Evolutionary conservation across 1,284 basidiomycete genomes (phyloP).

Genomic region (Gymnopus androsaceus): DNA sequence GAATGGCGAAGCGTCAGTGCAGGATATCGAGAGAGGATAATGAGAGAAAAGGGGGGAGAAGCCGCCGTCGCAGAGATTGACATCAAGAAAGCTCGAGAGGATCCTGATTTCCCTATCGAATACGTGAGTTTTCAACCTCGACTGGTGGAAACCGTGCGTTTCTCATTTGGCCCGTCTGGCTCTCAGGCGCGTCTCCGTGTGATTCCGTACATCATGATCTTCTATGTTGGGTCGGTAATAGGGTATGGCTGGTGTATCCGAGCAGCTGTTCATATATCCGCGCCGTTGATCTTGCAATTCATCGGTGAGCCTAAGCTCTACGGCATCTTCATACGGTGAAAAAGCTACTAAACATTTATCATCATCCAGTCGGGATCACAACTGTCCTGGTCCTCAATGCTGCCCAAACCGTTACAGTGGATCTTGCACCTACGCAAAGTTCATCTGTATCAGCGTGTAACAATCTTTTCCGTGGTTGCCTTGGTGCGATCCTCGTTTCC

Average conservation of each 20-base stretch:
- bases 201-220: conserved; percentile 42
- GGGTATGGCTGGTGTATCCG: conserved; percentile 72
- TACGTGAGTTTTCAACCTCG: conserved; percentile 26
- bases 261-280: conserved; percentile 50
- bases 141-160: neutral
- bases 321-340: conserved; percentile 18
- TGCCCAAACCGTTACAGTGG: conserved; percentile 60
- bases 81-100: conserved; percentile 29
- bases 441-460: conserved; percentile 69
- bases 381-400: conserved; percentile 45
- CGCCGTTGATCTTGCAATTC: conserved; percentile 59
- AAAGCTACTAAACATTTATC: conserved; percentile 11
- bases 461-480: conserved; percentile 57
- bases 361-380: conserved; percentile 49
- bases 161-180: neutral
- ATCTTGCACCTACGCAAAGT: conserved; percentile 58
- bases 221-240: conserved; percentile 45
- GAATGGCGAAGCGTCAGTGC: conserved; percentile 50
- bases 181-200: conserved; percentile 47
- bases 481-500: conserved; percentile 51
- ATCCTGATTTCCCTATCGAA: conserved; percentile 55
- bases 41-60: conserved; percentile 11
- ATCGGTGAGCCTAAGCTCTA: conserved; percentile 58
- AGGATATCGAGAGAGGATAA: conserved; percentile 18
- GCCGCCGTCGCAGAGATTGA: neutral